phyloP scores from a whole-genome alignment of 768 basidiomycete genomes.

The Suillus sp. region DNA sequence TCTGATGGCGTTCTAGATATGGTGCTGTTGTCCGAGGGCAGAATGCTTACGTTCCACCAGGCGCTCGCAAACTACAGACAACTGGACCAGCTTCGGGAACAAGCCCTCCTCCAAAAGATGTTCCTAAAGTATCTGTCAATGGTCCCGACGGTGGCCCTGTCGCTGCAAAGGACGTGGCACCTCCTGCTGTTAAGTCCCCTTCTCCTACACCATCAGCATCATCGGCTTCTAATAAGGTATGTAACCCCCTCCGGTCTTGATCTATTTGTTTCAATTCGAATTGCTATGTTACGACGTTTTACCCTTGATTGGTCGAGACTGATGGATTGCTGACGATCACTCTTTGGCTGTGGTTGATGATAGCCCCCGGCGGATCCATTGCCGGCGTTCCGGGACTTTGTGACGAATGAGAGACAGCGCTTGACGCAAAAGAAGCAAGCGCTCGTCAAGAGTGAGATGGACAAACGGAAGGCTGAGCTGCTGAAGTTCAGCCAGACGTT shows the following conservation, averaged over 20 bases:
- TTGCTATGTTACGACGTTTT: slow-evolving; percentile 6
- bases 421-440: slow-evolving; percentile 90
- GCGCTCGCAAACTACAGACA: slow-evolving; percentile 61
- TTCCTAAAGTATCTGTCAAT: slow-evolving; percentile 77
- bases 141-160: slow-evolving; percentile 70
- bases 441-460: slow-evolving; percentile 89
- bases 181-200: slow-evolving; percentile 58
- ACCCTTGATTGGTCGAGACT: slow-evolving; percentile 18
- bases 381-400: slow-evolving; percentile 89
- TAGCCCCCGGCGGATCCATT: slow-evolving; percentile 75
- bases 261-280: slow-evolving; percentile 10
- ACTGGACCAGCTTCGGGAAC: slow-evolving; percentile 23
- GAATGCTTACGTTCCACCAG: slow-evolving; percentile 94
- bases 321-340: slow-evolving; percentile 12
- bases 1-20: slow-evolving; percentile 81
- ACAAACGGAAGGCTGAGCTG: slow-evolving; percentile 90
- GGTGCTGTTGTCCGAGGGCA: slow-evolving; percentile 87
- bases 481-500: slow-evolving; percentile 92
- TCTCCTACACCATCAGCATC: slow-evolving; percentile 58
- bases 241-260: neutral
- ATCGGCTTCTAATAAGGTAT: slow-evolving; percentile 53
- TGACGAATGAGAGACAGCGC: slow-evolving; percentile 87
- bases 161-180: slow-evolving; percentile 42
- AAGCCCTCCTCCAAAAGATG: slow-evolving; percentile 41
- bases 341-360: slow-evolving; percentile 14